phyloP scores from a whole-genome alignment of 257 asterid genomes.

The Solanum sitiens region DNA sequence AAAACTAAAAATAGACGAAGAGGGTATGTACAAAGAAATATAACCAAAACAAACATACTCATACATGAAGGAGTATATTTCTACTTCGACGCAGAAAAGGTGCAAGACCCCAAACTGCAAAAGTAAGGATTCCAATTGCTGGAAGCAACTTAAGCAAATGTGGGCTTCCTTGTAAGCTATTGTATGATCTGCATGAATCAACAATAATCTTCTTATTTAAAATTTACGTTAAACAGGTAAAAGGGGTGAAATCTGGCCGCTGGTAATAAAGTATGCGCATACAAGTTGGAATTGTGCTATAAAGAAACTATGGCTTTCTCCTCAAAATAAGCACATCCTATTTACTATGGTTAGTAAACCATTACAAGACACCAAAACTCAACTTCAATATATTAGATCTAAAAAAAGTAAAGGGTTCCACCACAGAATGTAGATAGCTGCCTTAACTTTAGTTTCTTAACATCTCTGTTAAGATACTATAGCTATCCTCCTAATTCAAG shows the following conservation, averaged over 20 bases:
- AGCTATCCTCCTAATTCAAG: not conserved
- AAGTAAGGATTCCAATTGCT: constrained; percentile 58
- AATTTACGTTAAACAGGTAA: not conserved
- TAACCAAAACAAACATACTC: constrained; percentile 5
- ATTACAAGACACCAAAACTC: not conserved
- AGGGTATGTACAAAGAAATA: constrained; percentile 4
- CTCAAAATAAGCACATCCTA: not conserved
- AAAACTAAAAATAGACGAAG: not conserved
- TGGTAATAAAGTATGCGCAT: not conserved
- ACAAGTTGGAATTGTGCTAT: not conserved
- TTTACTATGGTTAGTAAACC: not conserved
- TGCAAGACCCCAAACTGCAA: constrained; percentile 83
- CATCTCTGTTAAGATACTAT: not conserved
- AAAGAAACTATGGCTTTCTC: not conserved
- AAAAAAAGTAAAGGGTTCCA: not conserved
- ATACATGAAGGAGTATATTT: constrained; percentile 51
- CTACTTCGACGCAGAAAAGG: constrained; percentile 66
- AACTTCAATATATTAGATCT: not conserved
- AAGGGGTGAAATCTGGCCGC: not conserved
- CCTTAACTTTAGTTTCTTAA: not conserved
- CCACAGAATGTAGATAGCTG: not conserved
- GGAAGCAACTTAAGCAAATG: constrained; percentile 52
- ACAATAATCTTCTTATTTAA: not conserved
- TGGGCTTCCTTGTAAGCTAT: constrained; percentile 45
- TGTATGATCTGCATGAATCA: constrained; percentile 53